Percentiles rank a stretch among this genome's conserved stretches.
Conservation (phyloP, 306 rosid genomes). For the Quercus variabilis region DNA sequence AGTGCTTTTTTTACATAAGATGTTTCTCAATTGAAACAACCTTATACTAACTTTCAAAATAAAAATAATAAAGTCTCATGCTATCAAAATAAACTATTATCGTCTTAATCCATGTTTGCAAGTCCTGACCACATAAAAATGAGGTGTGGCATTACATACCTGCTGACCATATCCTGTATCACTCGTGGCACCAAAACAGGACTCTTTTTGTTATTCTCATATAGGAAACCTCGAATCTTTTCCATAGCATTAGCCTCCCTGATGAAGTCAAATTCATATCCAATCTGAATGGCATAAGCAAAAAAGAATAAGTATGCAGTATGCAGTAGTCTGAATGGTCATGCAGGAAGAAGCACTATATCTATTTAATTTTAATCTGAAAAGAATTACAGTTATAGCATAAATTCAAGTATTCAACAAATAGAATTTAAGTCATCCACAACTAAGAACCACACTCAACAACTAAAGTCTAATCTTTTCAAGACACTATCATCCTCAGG, state of each 20-base stretch:
- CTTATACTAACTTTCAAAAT: background rate
- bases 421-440: background rate
- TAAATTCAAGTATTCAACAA: background rate
- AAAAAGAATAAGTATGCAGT: constrained; percentile 25
- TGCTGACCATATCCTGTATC: constrained; percentile 60
- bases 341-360: constrained; percentile 18
- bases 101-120: constrained; percentile 11
- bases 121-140: constrained; percentile 24
- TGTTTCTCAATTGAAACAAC: background rate
- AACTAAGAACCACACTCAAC: constrained; percentile 13
- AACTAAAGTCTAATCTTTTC: background rate
- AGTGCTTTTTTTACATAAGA: background rate
- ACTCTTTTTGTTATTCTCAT: constrained; percentile 58
- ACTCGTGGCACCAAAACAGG: constrained; percentile 86
- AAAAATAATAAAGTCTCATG: background rate
- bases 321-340: background rate
- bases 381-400: background rate
- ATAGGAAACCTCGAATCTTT: constrained; percentile 62
- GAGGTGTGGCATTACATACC: constrained; percentile 42
- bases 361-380: constrained; percentile 5
- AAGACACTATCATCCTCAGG: background rate
- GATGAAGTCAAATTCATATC: constrained; percentile 87
- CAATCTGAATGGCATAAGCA: constrained; percentile 56
- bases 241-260: constrained; percentile 89
- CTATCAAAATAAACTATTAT: background rate